Evolutionary conservation across 2,329 filamentous ascomycete species (phyloP).

Genomic region (Diaporthe sp.): DNA sequence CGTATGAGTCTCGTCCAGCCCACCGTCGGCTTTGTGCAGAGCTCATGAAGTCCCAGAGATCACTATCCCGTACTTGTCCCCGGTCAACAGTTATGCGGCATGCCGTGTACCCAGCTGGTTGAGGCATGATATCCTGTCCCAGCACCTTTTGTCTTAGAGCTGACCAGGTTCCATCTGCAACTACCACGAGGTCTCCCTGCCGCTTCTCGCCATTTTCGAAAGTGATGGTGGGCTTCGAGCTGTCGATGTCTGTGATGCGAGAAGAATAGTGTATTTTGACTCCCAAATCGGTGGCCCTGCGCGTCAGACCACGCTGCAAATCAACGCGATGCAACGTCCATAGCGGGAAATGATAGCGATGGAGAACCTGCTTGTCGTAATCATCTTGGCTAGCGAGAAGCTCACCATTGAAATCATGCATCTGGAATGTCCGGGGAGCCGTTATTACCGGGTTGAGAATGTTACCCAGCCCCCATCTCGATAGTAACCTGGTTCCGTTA

Average conservation of each 20-base stretch:
- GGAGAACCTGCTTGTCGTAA: neutral
- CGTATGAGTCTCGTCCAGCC: neutral
- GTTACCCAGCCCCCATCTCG: neutral
- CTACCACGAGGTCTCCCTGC: constrained; percentile 5
- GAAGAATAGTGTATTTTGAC: constrained; percentile 6
- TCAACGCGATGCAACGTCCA: constrained; percentile 23
- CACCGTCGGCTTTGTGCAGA: neutral
- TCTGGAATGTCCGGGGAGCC: neutral
- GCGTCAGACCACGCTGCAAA: constrained; percentile 1
- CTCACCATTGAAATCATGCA: neutral
- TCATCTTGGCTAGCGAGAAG: neutral
- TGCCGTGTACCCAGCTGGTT: neutral
- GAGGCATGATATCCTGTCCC: neutral
- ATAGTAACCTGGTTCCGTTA: constrained; percentile 8
- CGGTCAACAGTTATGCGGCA: constrained; percentile 15
- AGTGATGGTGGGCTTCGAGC: neutral
- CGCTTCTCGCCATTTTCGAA: neutral
- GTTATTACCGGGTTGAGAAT: neutral
- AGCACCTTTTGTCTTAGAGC: neutral
- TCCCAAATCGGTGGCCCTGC: neutral
- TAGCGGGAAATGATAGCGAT: neutral
- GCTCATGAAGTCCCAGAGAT: neutral
- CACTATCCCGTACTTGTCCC: neutral
- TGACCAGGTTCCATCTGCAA: constrained; percentile 21
- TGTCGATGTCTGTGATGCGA: neutral